Base-by-base conservation (phyloP, 2,329 filamentous ascomycete species). In the Setomelanomma holmii region DNA sequence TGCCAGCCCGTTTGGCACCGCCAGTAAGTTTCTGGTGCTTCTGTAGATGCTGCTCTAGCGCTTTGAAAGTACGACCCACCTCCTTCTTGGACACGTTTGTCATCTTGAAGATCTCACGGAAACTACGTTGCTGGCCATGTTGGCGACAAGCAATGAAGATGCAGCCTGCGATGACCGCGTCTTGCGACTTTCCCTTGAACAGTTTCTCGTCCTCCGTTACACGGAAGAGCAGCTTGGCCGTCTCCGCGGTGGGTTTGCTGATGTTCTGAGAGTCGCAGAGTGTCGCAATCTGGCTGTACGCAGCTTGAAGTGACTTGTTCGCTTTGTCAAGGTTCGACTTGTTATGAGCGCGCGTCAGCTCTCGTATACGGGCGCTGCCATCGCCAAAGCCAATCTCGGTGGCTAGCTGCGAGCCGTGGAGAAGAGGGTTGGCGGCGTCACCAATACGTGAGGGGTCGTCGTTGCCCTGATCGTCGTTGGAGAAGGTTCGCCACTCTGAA, bases 391-490 rank as follows among this genome's bases (percentile, higher is more conserved):
- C 90, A 61, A 98, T 96, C 60, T 84, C 87, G 5, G 93, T 97
- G 70, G 93, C 87, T 40, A 97, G 86, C 77, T 96, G 92, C 60
- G 91, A 89, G 50, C 92, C 93, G 68, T 96, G 92, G 51, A 96
- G 84, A 38, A 99, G 86, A 47, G 91, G 89, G 71, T 98, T 97
- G 55, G 89, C 88, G 5, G 89, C 90, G 66, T 98, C 95, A 80
- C 95, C 95, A 61, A 99, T 93, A 91, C 95, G 95, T 53, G 92
- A 97, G 4, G 96, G 95, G 64, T 99, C 95, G 66, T 98, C 96
- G 69, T 90, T 93, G 69, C 91, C 91, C 75, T 96, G 91, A 73
- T 99, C 96, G 71, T 99, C 95, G 73, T 98, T 98, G 72, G 93
- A 92, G 78, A 99, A 99, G 1, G 95, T 99, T 73, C 95, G 91